Base-by-base conservation (phyloP, 225 moss, liverwort and hornwort species). In the Physcomitrium patens region DNA sequence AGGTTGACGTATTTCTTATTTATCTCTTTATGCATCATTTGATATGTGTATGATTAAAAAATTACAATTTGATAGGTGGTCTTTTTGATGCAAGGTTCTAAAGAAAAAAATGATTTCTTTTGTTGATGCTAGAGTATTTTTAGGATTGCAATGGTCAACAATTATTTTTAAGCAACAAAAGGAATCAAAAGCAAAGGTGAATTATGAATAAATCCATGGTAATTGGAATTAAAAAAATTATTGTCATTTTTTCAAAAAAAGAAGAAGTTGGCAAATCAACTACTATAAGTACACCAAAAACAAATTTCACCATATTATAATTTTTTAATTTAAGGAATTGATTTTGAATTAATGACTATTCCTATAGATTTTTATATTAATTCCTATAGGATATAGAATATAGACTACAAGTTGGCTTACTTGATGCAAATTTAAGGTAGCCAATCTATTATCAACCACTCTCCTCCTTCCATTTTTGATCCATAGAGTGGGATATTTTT, bases 391-490 rank as follows among this genome's bases (percentile, higher is more conserved):
- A 87, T 63, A 79, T 91, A 89, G 94, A 92, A 66, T 94, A 91
- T 83, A 94, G 89, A 83, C 85, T 94, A 27, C 88, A 90, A 42
- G 96, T 97, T 5, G 96, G 96, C 67, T 77, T 97, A 59, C 89
- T 97, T 22, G 96, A 97, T 82, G 96, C 96, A 5, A 94, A 97
- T n/a, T n/a, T n/a, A n/a, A n/a, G n/a, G n/a, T n/a, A n/a, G n/a
- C n/a, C n/a, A n/a, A n/a, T n/a, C n/a, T 73, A 92, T n/a, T n/a
- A n/a, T n/a, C n/a, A n/a, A n/a, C n/a, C n/a, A n/a, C n/a, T n/a
- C n/a, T n/a, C n/a, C n/a, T n/a, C n/a, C n/a, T n/a, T n/a, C n/a
- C n/a, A n/a, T n/a, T n/a, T n/a, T n/a, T n/a, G n/a, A n/a, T n/a
- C n/a, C n/a, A n/a, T n/a, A n/a, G n/a, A n/a, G n/a, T n/a, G n/a